Evolutionary conservation across 2,329 filamentous ascomycete genomes (phyloP), one percentile per base, ranked within the genome.

Genomic region (Nectriaceae sp.): DNA sequence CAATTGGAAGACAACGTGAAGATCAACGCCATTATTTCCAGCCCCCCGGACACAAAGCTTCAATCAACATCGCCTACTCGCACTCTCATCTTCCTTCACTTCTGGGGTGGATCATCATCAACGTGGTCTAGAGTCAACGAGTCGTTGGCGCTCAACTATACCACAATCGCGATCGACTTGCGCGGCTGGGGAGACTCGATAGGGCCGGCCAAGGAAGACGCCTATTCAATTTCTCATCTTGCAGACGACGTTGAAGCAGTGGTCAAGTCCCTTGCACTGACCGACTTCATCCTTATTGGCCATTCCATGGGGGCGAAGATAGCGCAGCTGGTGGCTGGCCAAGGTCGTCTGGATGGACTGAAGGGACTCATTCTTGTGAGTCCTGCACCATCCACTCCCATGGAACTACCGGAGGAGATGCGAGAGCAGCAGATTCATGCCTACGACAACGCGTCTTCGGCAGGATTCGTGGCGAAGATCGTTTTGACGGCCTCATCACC

Each of bases 1-100:
- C n/a, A n/a, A n/a, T n/a, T n/a, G n/a, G n/a, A n/a, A n/a, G n/a
- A n/a, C n/a, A n/a, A n/a, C n/a, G n/a, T n/a, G n/a, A n/a, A n/a
- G n/a, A n/a, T n/a, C n/a, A n/a, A n/a, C n/a, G n/a, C n/a, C n/a
- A n/a, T n/a, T n/a, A n/a, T n/a, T n/a, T n/a, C n/a, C n/a, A n/a
- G n/a, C n/a, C 3, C 20, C 39, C 2, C 0, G 72, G 77, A 0
- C 33, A 6, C 33, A 19, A 36, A 11, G 33, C 6, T n/a, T 5
- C 33, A 10, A 36, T 10, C 6, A 16, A 36, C 16, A 5, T 36
- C 33, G 33, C 8, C 8, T 10, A 5, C 33, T 6, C n/a, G 24
- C 3, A 44, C 46, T 24, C 13, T 53, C 21, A 37, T 53, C 11
- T 47, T 53, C 15, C 50, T 53, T 11, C 50, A 53, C 40, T 53